Evolutionary conservation across 1,139 yeast species (phyloP).

Genomic region (Debaryomyces subglobosus): DNA sequence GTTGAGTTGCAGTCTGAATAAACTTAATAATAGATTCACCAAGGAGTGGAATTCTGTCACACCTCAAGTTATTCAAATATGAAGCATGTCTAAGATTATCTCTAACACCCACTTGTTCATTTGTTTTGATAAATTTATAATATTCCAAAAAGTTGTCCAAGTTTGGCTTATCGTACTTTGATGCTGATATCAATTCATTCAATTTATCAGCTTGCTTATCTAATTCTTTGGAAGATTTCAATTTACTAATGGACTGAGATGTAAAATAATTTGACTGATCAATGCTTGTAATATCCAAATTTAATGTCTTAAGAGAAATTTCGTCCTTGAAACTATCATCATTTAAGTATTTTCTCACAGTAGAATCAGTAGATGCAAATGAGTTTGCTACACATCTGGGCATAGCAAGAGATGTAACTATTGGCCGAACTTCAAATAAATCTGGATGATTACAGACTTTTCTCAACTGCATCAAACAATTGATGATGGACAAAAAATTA

Average conservation of each 20-base stretch:
- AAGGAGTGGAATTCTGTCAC: constrained; percentile 58
- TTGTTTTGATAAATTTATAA: constrained; percentile 57
- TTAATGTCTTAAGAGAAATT: constrained; percentile 60
- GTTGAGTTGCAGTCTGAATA: constrained; percentile 21
- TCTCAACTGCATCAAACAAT: constrained; percentile 96
- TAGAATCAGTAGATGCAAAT: constrained; percentile 47
- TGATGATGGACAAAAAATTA: constrained; percentile 90
- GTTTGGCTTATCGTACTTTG: constrained; percentile 37
- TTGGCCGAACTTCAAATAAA: constrained; percentile 92
- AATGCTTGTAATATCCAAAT: constrained; percentile 56
- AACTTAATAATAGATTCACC: constrained; percentile 47
- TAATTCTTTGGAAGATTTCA: constrained; percentile 53
- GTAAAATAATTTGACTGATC: constrained; percentile 54
- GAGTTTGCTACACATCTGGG: constrained; percentile 60
- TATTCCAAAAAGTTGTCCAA: constrained; percentile 59
- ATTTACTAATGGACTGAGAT: constrained; percentile 43
- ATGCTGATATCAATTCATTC: constrained; percentile 34
- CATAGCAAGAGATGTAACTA: constrained; percentile 85
- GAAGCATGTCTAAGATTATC: constrained; percentile 57
- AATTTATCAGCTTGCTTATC: constrained; percentile 46
- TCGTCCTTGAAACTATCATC: constrained; percentile 24
- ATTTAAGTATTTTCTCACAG: constrained; percentile 44
- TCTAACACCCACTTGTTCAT: constrained; percentile 52
- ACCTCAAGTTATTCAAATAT: constrained; percentile 67
- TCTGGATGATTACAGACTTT: constrained; percentile 99